phyloP scores from a whole-genome alignment of 2,329 filamentous ascomycete genomes.

The Chaetomium olivaceum region DNA sequence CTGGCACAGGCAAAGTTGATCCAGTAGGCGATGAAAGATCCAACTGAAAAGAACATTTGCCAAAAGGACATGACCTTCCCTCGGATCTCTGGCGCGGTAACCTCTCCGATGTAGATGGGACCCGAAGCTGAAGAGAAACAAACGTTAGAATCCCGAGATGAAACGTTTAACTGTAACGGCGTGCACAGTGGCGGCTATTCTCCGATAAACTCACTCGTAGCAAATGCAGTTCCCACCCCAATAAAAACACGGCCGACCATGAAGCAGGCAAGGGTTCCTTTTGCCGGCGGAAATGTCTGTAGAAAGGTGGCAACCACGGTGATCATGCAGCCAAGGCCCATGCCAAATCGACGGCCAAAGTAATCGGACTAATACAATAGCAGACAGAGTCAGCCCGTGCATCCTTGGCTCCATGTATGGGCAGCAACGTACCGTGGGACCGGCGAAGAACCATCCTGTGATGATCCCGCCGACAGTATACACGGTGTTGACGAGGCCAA shows the following conservation, averaged over 20 bases:
- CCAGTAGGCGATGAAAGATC: conserved; percentile 10
- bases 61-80: conserved; percentile 7
- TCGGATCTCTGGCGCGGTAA: background rate
- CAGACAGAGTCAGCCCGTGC: background rate
- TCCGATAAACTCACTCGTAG: background rate
- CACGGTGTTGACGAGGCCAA: background rate
- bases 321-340: background rate
- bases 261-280: background rate
- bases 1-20: background rate
- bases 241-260: background rate
- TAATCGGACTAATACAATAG: background rate
- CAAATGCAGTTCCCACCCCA: background rate
- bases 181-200: too few relatives aligned
- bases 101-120: conserved; percentile 6
- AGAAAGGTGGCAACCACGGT: background rate
- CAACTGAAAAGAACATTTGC: conserved; percentile 10
- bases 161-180: background rate
- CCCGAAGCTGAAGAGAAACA: background rate
- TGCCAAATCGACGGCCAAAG: background rate
- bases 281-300: background rate
- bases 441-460: background rate
- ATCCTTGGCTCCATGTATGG: too few relatives aligned
- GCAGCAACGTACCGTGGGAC: background rate
- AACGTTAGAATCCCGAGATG: background rate
- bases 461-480: conserved; percentile 5